Base-by-base conservation (phyloP, 2,329 filamentous ascomycete genomes). In the Ploettnerulaceae sp. region DNA sequence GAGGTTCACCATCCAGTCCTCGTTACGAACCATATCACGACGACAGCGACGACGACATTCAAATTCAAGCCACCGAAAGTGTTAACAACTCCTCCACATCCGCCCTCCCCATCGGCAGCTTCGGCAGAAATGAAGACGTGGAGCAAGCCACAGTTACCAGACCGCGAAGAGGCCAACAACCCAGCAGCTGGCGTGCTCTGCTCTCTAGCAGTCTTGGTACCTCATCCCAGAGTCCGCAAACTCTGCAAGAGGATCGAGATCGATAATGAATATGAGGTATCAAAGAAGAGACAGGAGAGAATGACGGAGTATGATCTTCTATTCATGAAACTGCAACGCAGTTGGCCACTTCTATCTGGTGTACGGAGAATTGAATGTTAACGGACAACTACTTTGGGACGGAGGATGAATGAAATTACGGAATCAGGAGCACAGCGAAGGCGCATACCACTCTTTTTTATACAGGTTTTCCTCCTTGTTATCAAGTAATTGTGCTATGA, bases 1-100 rank as follows among this genome's bases (percentile, higher is more conserved):
- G 71, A 44, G 60, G 59, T 15, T 59, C 59, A 3, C 52, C 60
- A 22, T 61, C 61, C 5, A 57, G 49, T 42, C 57, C 61, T 17
- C 55, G 60, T 4, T 64, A 63, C 34, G 61, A 64, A 28, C 44
- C 61, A 9, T 63, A 67, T 21, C 62, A 66, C 24, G 68, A 72
- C 33, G 62, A 67, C 18, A 67, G 68, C 14, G 65, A 66, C n/a
- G 66, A 71, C 31, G 65, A 69, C 29, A 54, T 72, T 11, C 72
- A 76, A 55, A 60, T 58, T 4, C 66, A 70, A 56, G 70, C 69
- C 25, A 66, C 66, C 2, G 67, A 71, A 45, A 68, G 66, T 2
- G 63, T 65, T 21, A 71, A 72, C 42, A 69, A 70, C 20, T 70
- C 72, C 5, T 69, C 72, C 3, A 74, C 74, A 20, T 69, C 75